These are phyloP conservation scores for Candida quercuum DNA, from an alignment of 805 yeast species.

Conservation along the genomic window DNA sequence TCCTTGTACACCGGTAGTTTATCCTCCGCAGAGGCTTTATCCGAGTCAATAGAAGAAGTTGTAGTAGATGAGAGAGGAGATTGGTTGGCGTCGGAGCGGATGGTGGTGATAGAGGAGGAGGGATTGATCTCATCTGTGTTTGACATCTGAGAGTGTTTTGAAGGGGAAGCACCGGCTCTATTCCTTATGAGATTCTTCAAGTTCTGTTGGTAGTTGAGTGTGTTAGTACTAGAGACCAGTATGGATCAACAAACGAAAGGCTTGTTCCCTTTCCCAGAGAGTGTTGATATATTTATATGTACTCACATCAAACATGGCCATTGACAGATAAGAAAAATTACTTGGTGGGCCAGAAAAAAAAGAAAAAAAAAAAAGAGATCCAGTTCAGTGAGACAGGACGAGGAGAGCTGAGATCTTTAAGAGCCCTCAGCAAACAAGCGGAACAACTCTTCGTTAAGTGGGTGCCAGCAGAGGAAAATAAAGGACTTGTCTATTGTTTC, in stretches of 20 bases:
- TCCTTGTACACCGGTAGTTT: conserved; percentile 14
- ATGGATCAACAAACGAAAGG: conserved; percentile 1
- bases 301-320: conserved; percentile 4
- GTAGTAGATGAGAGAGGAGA: not conserved
- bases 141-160: conserved; percentile 10
- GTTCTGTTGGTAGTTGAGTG: conserved; percentile 2
- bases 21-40: not conserved
- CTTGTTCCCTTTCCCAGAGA: no score
- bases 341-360: not conserved
- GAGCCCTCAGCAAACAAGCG: no score
- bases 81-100: not conserved
- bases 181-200: conserved; percentile 10
- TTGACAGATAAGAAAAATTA: no score
- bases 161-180: not conserved
- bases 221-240: conserved; percentile 12
- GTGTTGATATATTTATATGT: not conserved
- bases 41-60: not conserved
- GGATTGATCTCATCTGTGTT: not conserved
- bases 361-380: no score
- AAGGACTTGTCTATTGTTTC: no score
- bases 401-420: no score
- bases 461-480: no score
- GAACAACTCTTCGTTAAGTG: no score
- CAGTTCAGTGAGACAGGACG: no score
- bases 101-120: not conserved